Evolutionary conservation across 2,329 filamentous ascomycete genomes (phyloP).

Genomic region (Colletotrichum eremochloae): DNA sequence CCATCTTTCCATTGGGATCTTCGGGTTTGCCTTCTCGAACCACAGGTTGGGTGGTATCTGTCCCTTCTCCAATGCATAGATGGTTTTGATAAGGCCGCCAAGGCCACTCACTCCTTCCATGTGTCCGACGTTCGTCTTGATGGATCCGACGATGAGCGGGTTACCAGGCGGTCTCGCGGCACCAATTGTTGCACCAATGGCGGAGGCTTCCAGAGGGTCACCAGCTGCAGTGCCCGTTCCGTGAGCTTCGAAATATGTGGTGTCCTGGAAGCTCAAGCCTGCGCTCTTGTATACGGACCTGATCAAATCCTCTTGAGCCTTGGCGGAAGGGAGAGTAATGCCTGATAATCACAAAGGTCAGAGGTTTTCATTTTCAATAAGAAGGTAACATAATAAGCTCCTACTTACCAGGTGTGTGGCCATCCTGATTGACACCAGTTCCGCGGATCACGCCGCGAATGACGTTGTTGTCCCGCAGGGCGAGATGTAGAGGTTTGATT

Average conservation of each 20-base stretch:
- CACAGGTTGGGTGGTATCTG: conserved; percentile 44
- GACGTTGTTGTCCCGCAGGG: conserved; percentile 55
- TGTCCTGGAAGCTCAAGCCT: conserved; percentile 44
- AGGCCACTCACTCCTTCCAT: conserved; percentile 40
- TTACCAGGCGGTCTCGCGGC: conserved; percentile 42
- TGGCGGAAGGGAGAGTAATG: conserved; percentile 50
- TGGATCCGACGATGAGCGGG: conserved; percentile 30
- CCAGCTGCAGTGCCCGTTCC: conserved; percentile 69
- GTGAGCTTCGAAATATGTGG: conserved; percentile 58
- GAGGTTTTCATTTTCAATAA: no score
- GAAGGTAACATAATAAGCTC: no score
- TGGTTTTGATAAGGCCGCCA: conserved; percentile 45
- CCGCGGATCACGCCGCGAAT: conserved; percentile 54
- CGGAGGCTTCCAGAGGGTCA: conserved; percentile 66
- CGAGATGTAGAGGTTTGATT: conserved; percentile 60
- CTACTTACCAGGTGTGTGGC: conserved; percentile 50
- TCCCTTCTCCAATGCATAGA: conserved; percentile 47
- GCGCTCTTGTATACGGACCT: conserved; percentile 51
- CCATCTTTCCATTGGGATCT: conserved; percentile 46
- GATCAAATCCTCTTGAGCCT: conserved; percentile 52
- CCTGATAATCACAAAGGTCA: no score
- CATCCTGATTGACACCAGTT: conserved; percentile 57
- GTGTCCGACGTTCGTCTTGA: conserved; percentile 48
- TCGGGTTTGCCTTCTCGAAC: conserved; percentile 48
- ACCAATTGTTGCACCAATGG: conserved; percentile 59